Base-by-base conservation (phyloP, 2,329 filamentous ascomycete genomes). In the Lojkania enalia region DNA sequence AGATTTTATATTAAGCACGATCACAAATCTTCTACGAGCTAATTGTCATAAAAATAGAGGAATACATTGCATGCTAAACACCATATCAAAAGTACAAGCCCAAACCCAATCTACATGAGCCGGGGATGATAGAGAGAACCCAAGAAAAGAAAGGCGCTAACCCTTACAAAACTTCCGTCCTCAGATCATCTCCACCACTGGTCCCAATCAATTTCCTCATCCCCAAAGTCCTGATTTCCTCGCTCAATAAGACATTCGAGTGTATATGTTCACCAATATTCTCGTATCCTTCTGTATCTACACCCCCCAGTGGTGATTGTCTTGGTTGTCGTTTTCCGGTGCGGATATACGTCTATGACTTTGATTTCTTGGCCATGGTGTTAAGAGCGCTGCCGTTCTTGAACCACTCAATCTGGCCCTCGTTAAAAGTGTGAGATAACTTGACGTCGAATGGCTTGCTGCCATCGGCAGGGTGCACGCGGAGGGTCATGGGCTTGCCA, bases 331-430 rank as follows among this genome's bases (percentile, higher is more conserved):
- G 15, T 35, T 49, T 44, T 11, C 18, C 15, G 35, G 33, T 43
- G 20, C 20, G 44, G 21, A 35, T 23, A 36, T 18, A 29, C 43
- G 51, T 57, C 46, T 64, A 64, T 46, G 48, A 49, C 49, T 64
- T 61, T n/a, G 48, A 43, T 21, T 62, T 50, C 84, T 94, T 95
- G 60, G 92, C 91, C 92, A 99, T 99, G 63, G 91, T 96, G 85
- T 99, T 99, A 58, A 99, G 81, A 44, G 94, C 94, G 67, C 86
- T 91, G 59, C 94, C 94, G 74, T 97, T 95, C 82, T 90, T 91
- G 84, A 99, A 99, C 94, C 94, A 99, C 78, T 96, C 87, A 54
- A 99, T 87, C 80, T 99, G 94, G 61, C 88, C 84, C 72, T 90
- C 90, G 82, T 99, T 99, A 86, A 96, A 99, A 57, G 94, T 99